Percentiles rank a stretch among this genome's conserved stretches.
phyloP scores from a whole-genome alignment of 345 rosid genomes.

The Cardamine occulta region DNA sequence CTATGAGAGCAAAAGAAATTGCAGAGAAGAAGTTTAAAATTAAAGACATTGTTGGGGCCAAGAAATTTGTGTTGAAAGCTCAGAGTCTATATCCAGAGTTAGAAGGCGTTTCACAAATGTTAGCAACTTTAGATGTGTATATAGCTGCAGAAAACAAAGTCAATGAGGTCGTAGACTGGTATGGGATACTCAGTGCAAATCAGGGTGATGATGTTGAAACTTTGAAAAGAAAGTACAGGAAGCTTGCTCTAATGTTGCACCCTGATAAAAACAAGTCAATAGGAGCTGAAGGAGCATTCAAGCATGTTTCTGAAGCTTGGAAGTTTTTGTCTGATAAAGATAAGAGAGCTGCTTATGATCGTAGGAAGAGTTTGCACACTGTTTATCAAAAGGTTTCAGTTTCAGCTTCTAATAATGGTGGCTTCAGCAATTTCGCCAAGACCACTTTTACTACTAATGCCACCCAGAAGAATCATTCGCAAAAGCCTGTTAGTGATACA shows the following conservation, averaged over 20 bases:
- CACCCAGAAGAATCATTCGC: conserved; percentile 42
- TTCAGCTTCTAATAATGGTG: conserved; percentile 50
- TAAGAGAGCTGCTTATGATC: conserved; percentile 62
- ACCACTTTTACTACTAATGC: conserved; percentile 35
- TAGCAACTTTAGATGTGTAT: conserved; percentile 59
- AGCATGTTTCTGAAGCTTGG: conserved; percentile 68
- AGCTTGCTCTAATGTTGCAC: conserved; percentile 67
- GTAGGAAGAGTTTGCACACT: conserved; percentile 44
- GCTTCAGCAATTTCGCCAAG: conserved; percentile 52
- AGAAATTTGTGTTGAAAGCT: conserved; percentile 72
- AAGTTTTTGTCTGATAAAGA: conserved; percentile 70
- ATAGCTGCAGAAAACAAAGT: conserved; percentile 54
- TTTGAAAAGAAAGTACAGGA: conserved; percentile 62
- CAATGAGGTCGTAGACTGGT: conserved; percentile 67
- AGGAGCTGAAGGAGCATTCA: conserved; percentile 79
- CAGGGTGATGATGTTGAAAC: conserved; percentile 60
- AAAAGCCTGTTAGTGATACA: conserved; percentile 27
- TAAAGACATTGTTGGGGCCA: conserved; percentile 60
- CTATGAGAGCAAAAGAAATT: conserved; percentile 65
- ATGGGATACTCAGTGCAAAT: conserved; percentile 56
- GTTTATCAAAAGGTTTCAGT: conserved; percentile 49
- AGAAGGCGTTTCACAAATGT: conserved; percentile 61
- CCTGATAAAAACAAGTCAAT: conserved; percentile 70
- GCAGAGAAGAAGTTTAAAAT: conserved; percentile 63
- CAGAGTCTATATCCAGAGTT: conserved; percentile 64